These are phyloP conservation scores for Backusella tuberculispora DNA, from an alignment of 192 early-diverging fungal genomes.

Conservation along the genomic window DNA sequence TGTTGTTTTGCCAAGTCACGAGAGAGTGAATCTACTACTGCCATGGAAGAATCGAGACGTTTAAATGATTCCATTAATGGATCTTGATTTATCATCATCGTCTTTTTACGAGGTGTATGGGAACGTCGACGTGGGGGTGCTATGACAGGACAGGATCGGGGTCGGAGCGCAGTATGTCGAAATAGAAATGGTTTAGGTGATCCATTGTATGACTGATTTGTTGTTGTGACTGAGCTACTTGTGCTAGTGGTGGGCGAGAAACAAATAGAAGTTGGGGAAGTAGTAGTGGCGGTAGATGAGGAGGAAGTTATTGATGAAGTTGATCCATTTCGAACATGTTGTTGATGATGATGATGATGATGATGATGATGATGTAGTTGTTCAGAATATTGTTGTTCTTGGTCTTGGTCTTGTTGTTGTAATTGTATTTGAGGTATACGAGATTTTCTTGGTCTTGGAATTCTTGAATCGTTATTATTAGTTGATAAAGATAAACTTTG, in stretches of 20 bases:
- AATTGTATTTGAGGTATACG: neutral
- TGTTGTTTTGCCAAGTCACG: slow-evolving; percentile 31
- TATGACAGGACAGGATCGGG: neutral
- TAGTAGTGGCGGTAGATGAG: neutral
- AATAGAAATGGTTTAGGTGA: slow-evolving; percentile 9
- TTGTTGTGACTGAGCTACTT: neutral
- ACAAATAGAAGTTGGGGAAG: slow-evolving; percentile 5
- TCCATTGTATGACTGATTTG: neutral
- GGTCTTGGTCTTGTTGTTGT: neutral
- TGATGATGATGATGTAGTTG: too few species aligned
- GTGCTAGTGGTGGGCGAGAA: slow-evolving; percentile 10
- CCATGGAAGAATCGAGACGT: slow-evolving; percentile 35
- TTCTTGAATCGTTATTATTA: neutral
- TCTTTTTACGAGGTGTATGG: neutral
- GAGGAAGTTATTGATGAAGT: neutral
- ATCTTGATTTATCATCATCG: neutral
- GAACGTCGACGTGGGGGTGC: neutral
- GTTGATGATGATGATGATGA: neutral
- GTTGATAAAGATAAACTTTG: neutral
- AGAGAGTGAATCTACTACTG: slow-evolving; percentile 38
- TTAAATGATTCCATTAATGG: slow-evolving; percentile 33
- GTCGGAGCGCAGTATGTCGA: neutral
- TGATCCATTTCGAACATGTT: slow-evolving; percentile 4
- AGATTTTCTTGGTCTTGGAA: slow-evolving; percentile 22
- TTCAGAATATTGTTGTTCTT: neutral